Percentiles rank a stretch among this genome's conserved stretches.
Evolutionary conservation across 2,329 filamentous ascomycete genomes (phyloP).

Genomic region (Pyrenochaeta sp.): DNA sequence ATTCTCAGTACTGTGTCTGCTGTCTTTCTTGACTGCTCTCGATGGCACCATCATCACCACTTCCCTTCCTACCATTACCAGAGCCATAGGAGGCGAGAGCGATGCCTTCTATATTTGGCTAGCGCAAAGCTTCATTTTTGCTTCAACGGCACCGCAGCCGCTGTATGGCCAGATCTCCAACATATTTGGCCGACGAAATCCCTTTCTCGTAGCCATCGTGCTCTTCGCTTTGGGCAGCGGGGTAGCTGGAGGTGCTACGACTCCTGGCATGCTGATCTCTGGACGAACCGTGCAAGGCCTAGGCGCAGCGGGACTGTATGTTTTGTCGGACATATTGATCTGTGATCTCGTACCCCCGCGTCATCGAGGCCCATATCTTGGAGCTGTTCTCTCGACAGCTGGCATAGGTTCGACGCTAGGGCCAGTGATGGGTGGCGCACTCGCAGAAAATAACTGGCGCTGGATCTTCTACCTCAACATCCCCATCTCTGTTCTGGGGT

Average conservation of each 20-base stretch:
- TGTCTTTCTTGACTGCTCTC: constrained; percentile 32
- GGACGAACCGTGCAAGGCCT: constrained; percentile 62
- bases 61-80: constrained; percentile 12
- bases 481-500: constrained; percentile 17
- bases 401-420: constrained; percentile 17
- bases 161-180: constrained; percentile 22
- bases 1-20: constrained; percentile 32
- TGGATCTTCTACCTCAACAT: constrained; percentile 53
- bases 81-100: not conserved
- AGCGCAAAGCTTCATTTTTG: constrained; percentile 10
- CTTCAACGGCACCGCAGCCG: constrained; percentile 32
- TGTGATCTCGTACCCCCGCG: constrained; percentile 57
- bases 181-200: constrained; percentile 55
- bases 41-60: constrained; percentile 37
- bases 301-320: constrained; percentile 52
- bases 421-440: constrained; percentile 21
- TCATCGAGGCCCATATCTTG: constrained; percentile 51
- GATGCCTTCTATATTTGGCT: constrained; percentile 13
- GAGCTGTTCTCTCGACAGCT: constrained; percentile 11
- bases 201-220: constrained; percentile 39
- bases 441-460: constrained; percentile 46
- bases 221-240: constrained; percentile 61
- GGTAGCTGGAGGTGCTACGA: constrained; percentile 57
- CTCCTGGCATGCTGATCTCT: constrained; percentile 57
- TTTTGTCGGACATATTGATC: constrained; percentile 55